These are phyloP conservation scores for Inonotus hispidus DNA, from an alignment of 1,284 basidiomycete species.

Conservation along the genomic window DNA sequence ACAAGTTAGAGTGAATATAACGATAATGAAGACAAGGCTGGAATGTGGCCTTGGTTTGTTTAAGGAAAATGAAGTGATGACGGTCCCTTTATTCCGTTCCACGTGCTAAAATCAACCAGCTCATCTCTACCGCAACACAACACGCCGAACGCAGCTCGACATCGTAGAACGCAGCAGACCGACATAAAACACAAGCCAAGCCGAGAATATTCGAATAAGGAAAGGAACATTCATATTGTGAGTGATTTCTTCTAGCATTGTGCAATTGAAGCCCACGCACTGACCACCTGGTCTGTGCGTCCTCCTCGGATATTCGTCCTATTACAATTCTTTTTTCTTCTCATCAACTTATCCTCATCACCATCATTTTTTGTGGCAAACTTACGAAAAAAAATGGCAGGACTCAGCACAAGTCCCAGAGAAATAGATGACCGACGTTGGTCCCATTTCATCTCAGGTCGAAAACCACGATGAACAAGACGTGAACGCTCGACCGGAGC, in stretches of 20 bases:
- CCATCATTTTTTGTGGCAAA: neutral
- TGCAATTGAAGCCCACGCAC: constrained; percentile 2
- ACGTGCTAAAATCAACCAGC: neutral
- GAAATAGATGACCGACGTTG: neutral
- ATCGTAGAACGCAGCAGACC: neutral
- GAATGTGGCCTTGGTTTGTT: too few relatives aligned
- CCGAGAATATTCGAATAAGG: too few relatives aligned
- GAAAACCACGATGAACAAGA: neutral
- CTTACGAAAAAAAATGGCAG: neutral
- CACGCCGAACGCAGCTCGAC: neutral
- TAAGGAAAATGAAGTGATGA: too few relatives aligned
- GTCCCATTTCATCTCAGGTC: neutral
- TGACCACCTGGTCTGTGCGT: constrained; percentile 8
- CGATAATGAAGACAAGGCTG: too few relatives aligned
- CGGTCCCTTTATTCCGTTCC: too few relatives aligned
- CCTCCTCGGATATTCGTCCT: neutral
- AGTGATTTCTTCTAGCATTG: neutral
- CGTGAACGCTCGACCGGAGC: neutral
- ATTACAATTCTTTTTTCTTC: neutral
- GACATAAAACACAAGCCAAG: neutral
- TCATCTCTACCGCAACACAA: neutral
- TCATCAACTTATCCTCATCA: neutral
- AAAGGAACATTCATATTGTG: too few relatives aligned
- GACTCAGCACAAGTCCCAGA: neutral
- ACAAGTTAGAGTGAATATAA: too few relatives aligned